These are phyloP conservation scores for Benincasa hispida DNA, from an alignment of 306 rosid species.

Conservation along the genomic window DNA sequence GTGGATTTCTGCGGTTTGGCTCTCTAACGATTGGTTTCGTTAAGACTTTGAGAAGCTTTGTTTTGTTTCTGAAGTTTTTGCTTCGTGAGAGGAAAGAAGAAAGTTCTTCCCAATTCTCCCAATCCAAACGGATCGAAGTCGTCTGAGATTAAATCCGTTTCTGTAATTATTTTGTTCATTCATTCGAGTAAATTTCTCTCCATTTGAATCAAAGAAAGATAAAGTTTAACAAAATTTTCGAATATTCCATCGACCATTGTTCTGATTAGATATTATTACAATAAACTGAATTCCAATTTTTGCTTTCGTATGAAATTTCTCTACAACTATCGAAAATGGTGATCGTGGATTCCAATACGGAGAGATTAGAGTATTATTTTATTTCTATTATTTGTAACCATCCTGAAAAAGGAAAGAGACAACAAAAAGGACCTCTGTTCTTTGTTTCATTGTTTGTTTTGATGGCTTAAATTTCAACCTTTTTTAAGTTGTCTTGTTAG, in stretches of 20 bases:
- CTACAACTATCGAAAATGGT: not conserved
- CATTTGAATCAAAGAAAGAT: not conserved
- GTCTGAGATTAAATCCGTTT: conserved; percentile 3
- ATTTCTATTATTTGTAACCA: not conserved
- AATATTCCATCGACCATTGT: not conserved
- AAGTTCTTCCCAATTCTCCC: conserved; percentile 4
- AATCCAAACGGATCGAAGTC: not conserved
- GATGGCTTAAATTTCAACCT: not conserved
- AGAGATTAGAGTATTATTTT: not conserved
- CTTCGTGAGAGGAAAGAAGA: conserved; percentile 13
- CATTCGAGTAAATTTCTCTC: not conserved
- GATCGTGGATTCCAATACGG: not conserved
- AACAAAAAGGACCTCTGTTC: not conserved
- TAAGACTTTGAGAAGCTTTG: conserved; percentile 28
- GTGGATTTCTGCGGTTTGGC: conserved; percentile 49
- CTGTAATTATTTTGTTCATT: not conserved
- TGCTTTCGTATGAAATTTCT: not conserved
- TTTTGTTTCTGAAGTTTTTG: conserved; percentile 31
- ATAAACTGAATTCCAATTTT: not conserved
- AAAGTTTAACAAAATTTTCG: not conserved
- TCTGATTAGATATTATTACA: too few species aligned
- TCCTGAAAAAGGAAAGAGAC: not conserved
- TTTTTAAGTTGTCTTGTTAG: not conserved
- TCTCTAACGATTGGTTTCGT: conserved; percentile 64
- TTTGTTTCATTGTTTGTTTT: not conserved